Evolutionary conservation across 129 eudicot genomes (phyloP).

Genomic region (Mikania micrantha): DNA sequence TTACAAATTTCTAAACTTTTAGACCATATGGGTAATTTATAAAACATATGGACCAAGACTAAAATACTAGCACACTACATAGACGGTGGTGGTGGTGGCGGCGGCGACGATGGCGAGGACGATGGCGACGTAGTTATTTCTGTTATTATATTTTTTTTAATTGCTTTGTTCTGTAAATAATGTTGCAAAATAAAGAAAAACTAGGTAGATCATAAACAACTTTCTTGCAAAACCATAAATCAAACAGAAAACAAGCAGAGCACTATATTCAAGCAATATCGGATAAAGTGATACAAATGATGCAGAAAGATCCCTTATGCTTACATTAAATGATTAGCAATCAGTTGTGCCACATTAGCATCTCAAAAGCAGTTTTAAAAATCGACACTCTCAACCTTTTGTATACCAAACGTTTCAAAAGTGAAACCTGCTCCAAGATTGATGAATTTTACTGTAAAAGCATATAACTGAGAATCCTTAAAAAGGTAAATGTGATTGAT

Average conservation of each 20-base stretch:
- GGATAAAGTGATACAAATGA: not conserved
- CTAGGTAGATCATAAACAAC: not conserved
- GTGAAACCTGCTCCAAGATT: not conserved
- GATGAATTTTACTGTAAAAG: conserved; percentile 4
- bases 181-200: no score
- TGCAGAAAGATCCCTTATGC: not conserved
- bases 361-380: not conserved
- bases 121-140: no score
- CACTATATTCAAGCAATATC: conserved; percentile 5
- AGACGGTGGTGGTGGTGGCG: no score
- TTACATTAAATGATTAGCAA: conserved; percentile 11
- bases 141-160: no score
- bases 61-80: no score
- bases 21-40: no score
- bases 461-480: no score
- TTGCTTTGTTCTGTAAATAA: no score
- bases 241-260: conserved; percentile 5
- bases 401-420: conserved; percentile 5
- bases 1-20: no score
- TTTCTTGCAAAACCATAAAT: conserved; percentile 1
- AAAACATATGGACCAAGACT: no score
- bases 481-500: no score
- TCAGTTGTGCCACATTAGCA: not conserved
- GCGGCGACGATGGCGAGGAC: no score
- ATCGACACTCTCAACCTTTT: conserved; percentile 5